Evolutionary conservation across 768 basidiomycete genomes (phyloP).

Genomic region (Russula foetens): DNA sequence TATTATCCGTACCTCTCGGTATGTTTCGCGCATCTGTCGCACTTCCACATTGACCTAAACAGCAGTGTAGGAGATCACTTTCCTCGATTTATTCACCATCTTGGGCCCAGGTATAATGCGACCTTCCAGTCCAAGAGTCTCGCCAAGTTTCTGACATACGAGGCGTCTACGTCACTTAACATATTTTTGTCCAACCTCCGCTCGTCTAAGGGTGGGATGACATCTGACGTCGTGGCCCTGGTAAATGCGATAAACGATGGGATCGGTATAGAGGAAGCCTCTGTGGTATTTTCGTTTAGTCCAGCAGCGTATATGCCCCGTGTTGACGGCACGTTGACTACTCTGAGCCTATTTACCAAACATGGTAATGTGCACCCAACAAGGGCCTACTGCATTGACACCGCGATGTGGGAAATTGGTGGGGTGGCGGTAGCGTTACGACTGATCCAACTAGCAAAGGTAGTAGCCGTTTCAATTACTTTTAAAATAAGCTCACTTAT

Average conservation of each 20-base stretch:
- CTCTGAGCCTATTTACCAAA: constrained; percentile 14
- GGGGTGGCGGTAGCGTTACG: constrained; percentile 67
- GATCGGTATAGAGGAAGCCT: constrained; percentile 33
- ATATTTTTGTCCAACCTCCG: constrained; percentile 53
- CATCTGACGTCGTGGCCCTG: constrained; percentile 31
- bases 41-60: not conserved
- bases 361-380: constrained; percentile 53
- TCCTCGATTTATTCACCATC: constrained; percentile 67
- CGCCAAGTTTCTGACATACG: constrained; percentile 74
- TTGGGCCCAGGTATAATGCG: constrained; percentile 70
- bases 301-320: constrained; percentile 24
- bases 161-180: constrained; percentile 75
- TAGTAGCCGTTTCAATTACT: constrained; percentile 27
- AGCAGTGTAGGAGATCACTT: constrained; percentile 51
- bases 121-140: constrained; percentile 68
- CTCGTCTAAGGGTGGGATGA: constrained; percentile 29
- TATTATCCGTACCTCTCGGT: constrained; percentile 56
- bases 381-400: constrained; percentile 59
- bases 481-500: not conserved
- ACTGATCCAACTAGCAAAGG: constrained; percentile 70
- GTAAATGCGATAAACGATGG: constrained; percentile 46
- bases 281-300: constrained; percentile 34
- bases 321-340: constrained; percentile 5
- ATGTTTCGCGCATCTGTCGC: constrained; percentile 2
- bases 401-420: constrained; percentile 74